A percentile compares a stretch with the other conserved stretches of the same genome.
These are phyloP conservation scores for Typha latifolia DNA, from an alignment of 176 grass and related monocot species.

Conservation along the genomic window DNA sequence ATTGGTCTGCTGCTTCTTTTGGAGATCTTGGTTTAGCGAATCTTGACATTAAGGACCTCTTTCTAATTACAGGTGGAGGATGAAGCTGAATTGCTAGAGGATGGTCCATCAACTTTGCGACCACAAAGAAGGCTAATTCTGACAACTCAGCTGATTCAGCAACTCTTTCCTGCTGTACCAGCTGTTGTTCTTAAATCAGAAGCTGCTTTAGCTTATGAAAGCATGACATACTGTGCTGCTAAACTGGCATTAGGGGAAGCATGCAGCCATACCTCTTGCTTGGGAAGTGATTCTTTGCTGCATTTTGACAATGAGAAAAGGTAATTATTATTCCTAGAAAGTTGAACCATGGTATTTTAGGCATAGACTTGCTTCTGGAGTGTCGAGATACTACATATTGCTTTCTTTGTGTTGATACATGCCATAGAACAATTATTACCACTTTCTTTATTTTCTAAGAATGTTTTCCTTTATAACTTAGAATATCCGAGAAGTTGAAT, in stretches of 20 bases:
- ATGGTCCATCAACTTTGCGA: slow-evolving; percentile 4
- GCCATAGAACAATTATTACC: background rate
- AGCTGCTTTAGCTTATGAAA: slow-evolving; percentile 22
- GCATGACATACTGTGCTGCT: slow-evolving; percentile 21
- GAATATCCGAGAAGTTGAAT: slow-evolving; percentile 5
- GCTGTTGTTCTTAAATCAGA: slow-evolving; percentile 22
- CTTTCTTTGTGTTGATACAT: background rate
- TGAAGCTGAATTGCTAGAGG: slow-evolving; percentile 22
- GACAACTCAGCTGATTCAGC: slow-evolving; percentile 29
- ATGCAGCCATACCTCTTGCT: slow-evolving; percentile 17
- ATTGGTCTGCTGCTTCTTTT: background rate
- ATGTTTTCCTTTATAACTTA: slow-evolving; percentile 3
- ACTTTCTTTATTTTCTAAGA: background rate
- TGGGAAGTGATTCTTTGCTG: slow-evolving; percentile 2
- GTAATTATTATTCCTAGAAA: slow-evolving; percentile 2
- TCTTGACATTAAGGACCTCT: background rate
- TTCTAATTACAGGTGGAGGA: slow-evolving; percentile 24
- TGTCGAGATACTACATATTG: background rate
- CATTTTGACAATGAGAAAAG: slow-evolving; percentile 3
- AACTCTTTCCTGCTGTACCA: slow-evolving; percentile 24
- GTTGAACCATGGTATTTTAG: background rate
- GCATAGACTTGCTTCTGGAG: background rate
- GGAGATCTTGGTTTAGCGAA: background rate
- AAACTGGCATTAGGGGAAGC: slow-evolving; percentile 31
- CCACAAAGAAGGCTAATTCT: slow-evolving; percentile 28